Percentiles rank a stretch among this genome's conserved stretches.
Conservation (phyloP, 1,139 yeast genomes). For the Saccharomyces hybrid region DNA sequence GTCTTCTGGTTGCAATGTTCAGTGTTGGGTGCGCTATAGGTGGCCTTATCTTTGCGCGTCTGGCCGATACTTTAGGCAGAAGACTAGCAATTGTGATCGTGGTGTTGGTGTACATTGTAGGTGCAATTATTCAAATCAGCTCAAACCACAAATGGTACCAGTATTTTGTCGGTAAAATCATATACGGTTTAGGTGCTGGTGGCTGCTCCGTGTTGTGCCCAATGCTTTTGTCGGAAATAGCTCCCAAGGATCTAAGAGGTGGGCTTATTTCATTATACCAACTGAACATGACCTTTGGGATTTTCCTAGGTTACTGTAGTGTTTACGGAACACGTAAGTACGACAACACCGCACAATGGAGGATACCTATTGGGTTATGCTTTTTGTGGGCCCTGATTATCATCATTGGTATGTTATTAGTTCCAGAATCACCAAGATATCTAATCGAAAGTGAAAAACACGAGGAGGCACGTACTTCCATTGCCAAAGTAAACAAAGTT, state of each 20-base stretch:
- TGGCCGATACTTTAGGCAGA: slow-evolving; percentile 53
- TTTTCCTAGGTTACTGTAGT: slow-evolving; percentile 51
- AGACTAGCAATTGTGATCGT: slow-evolving; percentile 47
- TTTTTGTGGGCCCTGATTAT: slow-evolving; percentile 49
- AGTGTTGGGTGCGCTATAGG: slow-evolving; percentile 63
- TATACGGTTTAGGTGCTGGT: slow-evolving; percentile 57
- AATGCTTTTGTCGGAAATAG: slow-evolving; percentile 52
- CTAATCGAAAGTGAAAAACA: slow-evolving; percentile 41
- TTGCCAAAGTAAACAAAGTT: slow-evolving; percentile 38
- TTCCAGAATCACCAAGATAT: slow-evolving; percentile 70
- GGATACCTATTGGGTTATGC: slow-evolving; percentile 51
- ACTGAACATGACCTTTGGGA: slow-evolving; percentile 52
- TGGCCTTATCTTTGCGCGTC: slow-evolving; percentile 44
- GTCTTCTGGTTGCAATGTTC: slow-evolving; percentile 54
- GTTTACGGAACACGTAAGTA: slow-evolving; percentile 46
- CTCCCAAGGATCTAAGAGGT: slow-evolving; percentile 61
- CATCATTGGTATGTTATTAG: slow-evolving; percentile 45
- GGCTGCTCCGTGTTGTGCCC: slow-evolving; percentile 52
- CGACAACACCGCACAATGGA: slow-evolving; percentile 46
- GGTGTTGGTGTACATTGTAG: slow-evolving; percentile 49
- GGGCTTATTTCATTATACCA: slow-evolving; percentile 53
- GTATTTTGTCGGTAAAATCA: slow-evolving; percentile 49
- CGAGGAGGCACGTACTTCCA: slow-evolving; percentile 40
- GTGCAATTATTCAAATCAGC: slow-evolving; percentile 53
- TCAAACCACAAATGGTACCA: slow-evolving; percentile 43